Percentiles rank a stretch among this genome's conserved stretches.
Evolutionary conservation across 768 basidiomycete species (phyloP).

Genomic region (Leccinum subtestaceum): DNA sequence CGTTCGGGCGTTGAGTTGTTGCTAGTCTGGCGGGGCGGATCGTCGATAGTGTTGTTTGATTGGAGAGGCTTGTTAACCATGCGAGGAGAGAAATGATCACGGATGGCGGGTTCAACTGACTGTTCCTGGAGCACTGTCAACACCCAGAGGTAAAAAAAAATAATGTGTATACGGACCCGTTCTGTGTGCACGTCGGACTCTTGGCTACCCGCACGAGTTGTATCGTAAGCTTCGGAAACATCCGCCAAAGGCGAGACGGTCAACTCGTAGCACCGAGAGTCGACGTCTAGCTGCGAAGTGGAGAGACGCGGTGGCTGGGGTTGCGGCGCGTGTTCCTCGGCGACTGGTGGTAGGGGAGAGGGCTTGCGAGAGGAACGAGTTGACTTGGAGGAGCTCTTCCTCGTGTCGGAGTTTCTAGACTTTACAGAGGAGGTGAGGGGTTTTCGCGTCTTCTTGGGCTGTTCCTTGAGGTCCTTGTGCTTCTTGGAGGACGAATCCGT

Average conservation of each 20-base stretch:
- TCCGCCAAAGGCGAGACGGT: constrained; percentile 79
- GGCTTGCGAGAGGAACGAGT: constrained; percentile 41
- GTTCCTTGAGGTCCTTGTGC: constrained; percentile 43
- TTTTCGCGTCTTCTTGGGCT: constrained; percentile 60
- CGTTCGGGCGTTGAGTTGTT: constrained; percentile 75
- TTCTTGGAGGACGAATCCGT: constrained; percentile 38
- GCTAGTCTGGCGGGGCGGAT: constrained; percentile 65
- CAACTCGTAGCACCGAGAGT: constrained; percentile 76
- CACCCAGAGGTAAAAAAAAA: not conserved
- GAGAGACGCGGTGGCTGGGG: constrained; percentile 26
- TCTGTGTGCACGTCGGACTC: constrained; percentile 42
- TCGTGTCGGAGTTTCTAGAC: constrained; percentile 30
- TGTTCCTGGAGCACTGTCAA: constrained; percentile 39
- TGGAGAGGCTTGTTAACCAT: constrained; percentile 24
- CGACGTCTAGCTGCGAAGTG: constrained; percentile 52
- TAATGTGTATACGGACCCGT: constrained; percentile 41
- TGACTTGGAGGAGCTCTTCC: constrained; percentile 36
- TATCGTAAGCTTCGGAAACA: constrained; percentile 67
- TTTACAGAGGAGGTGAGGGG: constrained; percentile 31
- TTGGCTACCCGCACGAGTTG: constrained; percentile 35
- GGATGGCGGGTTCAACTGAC: constrained; percentile 55
- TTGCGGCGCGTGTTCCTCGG: constrained; percentile 45
- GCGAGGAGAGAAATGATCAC: constrained; percentile 47
- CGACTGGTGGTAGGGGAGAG: constrained; percentile 62
- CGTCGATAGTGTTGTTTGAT: constrained; percentile 33